Conservation (phyloP, 768 basidiomycete species). For the Leucocoprinus leucothites region DNA sequence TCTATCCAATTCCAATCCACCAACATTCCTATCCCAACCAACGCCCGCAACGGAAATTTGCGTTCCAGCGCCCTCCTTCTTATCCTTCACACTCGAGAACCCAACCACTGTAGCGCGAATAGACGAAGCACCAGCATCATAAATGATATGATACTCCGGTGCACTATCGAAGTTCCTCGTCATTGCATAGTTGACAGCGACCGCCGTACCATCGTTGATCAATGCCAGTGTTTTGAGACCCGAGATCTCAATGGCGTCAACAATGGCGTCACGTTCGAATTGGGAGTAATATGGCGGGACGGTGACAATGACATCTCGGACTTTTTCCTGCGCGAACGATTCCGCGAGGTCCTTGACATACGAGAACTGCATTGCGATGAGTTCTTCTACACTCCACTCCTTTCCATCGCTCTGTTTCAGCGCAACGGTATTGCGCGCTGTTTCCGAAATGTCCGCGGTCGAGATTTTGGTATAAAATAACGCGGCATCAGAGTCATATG, state of each 20-base stretch:
- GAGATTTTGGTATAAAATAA: conserved; percentile 59
- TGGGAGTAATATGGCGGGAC: conserved; percentile 91
- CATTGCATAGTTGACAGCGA: conserved; percentile 99
- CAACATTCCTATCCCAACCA: conserved; percentile 72
- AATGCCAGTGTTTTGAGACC: conserved; percentile 82
- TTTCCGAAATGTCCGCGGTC: conserved; percentile 47
- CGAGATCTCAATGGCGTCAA: conserved; percentile 89
- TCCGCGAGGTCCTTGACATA: conserved; percentile 91
- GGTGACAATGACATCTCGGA: conserved; percentile 82
- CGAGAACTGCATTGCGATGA: conserved; percentile 89
- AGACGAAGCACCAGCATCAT: conserved; percentile 88
- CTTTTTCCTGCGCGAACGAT: conserved; percentile 65
- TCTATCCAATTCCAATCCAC: conserved; percentile 85
- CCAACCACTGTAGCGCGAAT: conserved; percentile 75
- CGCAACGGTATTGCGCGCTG: conserved; percentile 57
- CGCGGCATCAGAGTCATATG: conserved; percentile 53
- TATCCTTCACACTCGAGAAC: conserved; percentile 51
- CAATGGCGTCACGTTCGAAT: conserved; percentile 86
- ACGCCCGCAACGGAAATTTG: conserved; percentile 77
- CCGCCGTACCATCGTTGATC: conserved; percentile 90
- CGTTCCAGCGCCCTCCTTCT: conserved; percentile 57
- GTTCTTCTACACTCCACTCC: conserved; percentile 84
- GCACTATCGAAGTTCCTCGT: conserved; percentile 73
- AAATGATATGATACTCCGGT: conserved; percentile 86
- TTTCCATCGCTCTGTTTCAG: conserved; percentile 59